Base-by-base conservation (phyloP, 495 filamentous ascomycete species). In the Penicillium waksmanii region DNA sequence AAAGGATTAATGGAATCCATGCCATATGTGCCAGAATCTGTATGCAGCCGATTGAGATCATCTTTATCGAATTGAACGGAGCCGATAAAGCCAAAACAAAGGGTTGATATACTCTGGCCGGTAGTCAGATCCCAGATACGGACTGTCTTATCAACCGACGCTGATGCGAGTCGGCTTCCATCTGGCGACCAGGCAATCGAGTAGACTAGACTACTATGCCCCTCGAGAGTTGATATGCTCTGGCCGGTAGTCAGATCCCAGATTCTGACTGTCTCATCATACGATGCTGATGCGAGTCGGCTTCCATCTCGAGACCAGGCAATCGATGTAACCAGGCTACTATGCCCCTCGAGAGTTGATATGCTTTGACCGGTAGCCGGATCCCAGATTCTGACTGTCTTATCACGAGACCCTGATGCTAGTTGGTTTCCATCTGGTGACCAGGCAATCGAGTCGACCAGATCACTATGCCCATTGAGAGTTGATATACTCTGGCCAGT, bases 101-200 rank as follows among this genome's bases (percentile, higher is more conserved):
- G 18, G 12, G 3, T 47, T 11, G 21, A 47, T 8, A 47, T 8
- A 8, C 18, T 23, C 44, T 47, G 44, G 44, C 44, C 19, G 12
- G 44, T 47, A 25, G 44, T 8, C 21, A 8, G 18, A 47, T 47
- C 19, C 44, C 19, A 47, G 44, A 47, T 47, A 3, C 44, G 25
- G 19, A 25, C 44, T 9, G 19, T 47, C 2, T 23, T 47, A 47
- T 47, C 19, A 47, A 3, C 5, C 1, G 19, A 47, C 44, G 44
- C 44, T 47, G 19, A 47, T 47, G 19, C 19, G 19, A 47, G 44
- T 47, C 44, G 44, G 44, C 19, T 47, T 47, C 44, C 19, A 47
- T 47, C 44, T 47, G 19, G 44, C 44, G 44, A 47, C 44, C 19
- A 47, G 19, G 44, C 19, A 47, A 47, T 47, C 44, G 44, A 47